A percentile compares a stretch with the other conserved stretches of the same genome.
phyloP scores from a whole-genome alignment of 768 basidiomycete genomes.

The Tulasnella sp. region DNA sequence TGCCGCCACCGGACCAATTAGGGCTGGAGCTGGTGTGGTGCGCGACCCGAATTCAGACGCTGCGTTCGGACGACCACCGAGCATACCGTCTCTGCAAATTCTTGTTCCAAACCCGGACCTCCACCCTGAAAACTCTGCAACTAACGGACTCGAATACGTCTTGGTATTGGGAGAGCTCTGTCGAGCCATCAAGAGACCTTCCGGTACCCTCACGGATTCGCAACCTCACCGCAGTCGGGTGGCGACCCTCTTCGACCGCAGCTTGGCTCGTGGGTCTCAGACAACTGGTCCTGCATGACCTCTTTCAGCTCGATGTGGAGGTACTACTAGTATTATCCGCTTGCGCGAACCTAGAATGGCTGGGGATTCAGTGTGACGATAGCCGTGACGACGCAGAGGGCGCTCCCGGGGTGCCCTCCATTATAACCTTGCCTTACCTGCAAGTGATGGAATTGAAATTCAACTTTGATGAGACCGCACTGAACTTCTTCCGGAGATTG shows the following conservation, averaged over 20 bases:
- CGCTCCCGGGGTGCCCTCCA: not conserved
- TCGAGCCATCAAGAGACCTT: too few species aligned
- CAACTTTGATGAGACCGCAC: not conserved
- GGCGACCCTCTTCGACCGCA: not conserved
- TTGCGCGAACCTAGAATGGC: not conserved
- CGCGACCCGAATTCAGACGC: not conserved
- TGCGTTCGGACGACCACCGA: not conserved
- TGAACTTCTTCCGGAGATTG: not conserved
- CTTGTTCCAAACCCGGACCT: not conserved
- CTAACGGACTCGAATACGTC: too few species aligned
- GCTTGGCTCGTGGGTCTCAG: not conserved
- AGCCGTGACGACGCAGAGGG: not conserved
- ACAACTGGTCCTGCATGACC: not conserved
- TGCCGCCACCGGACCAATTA: too few species aligned
- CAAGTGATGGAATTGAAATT: not conserved
- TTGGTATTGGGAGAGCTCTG: too few species aligned
- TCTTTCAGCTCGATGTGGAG: not conserved
- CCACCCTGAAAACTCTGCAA: not conserved
- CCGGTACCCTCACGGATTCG: not conserved
- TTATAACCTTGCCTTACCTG: not conserved
- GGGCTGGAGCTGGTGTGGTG: not conserved
- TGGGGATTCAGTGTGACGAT: not conserved
- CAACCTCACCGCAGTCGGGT: not conserved
- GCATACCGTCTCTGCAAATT: not conserved
- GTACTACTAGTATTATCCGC: not conserved